Evolutionary conservation across 805 yeast genomes (phyloP).

Genomic region (Metschnikowia baotianmanensis): DNA sequence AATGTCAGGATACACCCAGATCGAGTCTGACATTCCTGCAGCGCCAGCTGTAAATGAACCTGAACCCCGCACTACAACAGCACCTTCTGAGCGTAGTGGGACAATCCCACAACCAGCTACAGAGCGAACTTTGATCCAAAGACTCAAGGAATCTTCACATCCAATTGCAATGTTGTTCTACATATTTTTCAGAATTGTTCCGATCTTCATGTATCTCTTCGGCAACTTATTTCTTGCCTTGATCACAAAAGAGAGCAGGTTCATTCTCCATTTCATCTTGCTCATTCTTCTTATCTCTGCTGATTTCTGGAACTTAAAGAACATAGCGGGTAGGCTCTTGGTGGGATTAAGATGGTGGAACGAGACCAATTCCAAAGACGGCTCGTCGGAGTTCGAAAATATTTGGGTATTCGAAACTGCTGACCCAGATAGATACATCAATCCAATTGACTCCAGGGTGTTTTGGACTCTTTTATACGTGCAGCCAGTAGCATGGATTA

Average conservation of each 20-base stretch:
- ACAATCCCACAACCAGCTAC: slow-evolving; percentile 4
- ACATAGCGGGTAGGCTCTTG: slow-evolving; percentile 82
- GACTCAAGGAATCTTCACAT: slow-evolving; percentile 68
- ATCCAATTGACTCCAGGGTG: slow-evolving; percentile 86
- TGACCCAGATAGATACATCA: slow-evolving; percentile 66
- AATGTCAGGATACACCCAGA: slow-evolving; percentile 27
- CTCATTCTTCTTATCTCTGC: slow-evolving; percentile 76
- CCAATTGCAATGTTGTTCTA: slow-evolving; percentile 74
- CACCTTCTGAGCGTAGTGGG: slow-evolving; percentile 1
- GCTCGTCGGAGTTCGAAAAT: slow-evolving; percentile 52
- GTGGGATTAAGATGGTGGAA: slow-evolving; percentile 99
- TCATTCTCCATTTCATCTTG: slow-evolving; percentile 71
- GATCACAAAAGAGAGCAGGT: slow-evolving; percentile 38
- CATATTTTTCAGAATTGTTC: slow-evolving; percentile 59
- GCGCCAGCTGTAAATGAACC: background rate
- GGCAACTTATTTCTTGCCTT: slow-evolving; percentile 63
- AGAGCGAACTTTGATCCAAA: slow-evolving; percentile 29
- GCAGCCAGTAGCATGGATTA: slow-evolving; percentile 73
- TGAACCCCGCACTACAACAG: background rate
- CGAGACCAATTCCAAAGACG: slow-evolving; percentile 45
- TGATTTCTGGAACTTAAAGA: slow-evolving; percentile 93
- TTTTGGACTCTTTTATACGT: slow-evolving; percentile 81
- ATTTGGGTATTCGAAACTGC: slow-evolving; percentile 90
- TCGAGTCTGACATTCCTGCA: slow-evolving; percentile 26
- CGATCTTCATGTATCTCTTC: slow-evolving; percentile 64